phyloP scores from a whole-genome alignment of 2,329 filamentous ascomycete species.

The Fusarium musae region DNA sequence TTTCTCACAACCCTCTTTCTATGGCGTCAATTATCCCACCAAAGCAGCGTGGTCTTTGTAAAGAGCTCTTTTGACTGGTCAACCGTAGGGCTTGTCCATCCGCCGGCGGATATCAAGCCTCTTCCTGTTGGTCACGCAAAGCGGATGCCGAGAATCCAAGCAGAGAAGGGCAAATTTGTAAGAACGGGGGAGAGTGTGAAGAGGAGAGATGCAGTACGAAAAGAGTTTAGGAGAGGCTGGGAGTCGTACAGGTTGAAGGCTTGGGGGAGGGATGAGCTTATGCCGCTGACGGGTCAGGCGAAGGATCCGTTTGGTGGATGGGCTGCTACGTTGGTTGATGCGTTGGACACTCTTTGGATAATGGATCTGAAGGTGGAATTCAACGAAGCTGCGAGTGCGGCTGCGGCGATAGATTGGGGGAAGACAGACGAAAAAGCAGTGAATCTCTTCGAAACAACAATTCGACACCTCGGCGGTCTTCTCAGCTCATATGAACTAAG shows the following conservation, averaged over 20 bases:
- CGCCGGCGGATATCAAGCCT: constrained; percentile 47
- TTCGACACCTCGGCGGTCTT: constrained; percentile 63
- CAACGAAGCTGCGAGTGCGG: constrained; percentile 59
- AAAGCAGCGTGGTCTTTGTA: constrained; percentile 27
- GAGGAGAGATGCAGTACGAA: constrained; percentile 54
- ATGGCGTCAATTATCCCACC: constrained; percentile 7
- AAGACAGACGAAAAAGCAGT: constrained; percentile 56
- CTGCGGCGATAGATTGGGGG: constrained; percentile 63
- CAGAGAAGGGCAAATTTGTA: constrained; percentile 37
- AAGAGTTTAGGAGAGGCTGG: constrained; percentile 57
- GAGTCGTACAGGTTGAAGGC: constrained; percentile 61
- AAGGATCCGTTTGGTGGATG: constrained; percentile 65
- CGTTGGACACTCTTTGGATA: constrained; percentile 71
- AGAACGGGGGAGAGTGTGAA: constrained; percentile 31
- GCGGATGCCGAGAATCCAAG: constrained; percentile 48
- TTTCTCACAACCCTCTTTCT: not conserved
- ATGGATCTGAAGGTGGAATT: constrained; percentile 67
- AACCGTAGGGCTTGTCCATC: constrained; percentile 40
- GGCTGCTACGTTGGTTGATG: constrained; percentile 70
- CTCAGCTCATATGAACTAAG: constrained; percentile 63
- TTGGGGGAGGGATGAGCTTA: constrained; percentile 65
- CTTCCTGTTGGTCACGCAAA: constrained; percentile 44
- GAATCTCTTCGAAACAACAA: constrained; percentile 66
- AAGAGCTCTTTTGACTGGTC: constrained; percentile 49
- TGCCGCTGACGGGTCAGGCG: constrained; percentile 57